phyloP scores from a whole-genome alignment of 2,329 filamentous ascomycete species.

The Endocalyx cinctus region DNA sequence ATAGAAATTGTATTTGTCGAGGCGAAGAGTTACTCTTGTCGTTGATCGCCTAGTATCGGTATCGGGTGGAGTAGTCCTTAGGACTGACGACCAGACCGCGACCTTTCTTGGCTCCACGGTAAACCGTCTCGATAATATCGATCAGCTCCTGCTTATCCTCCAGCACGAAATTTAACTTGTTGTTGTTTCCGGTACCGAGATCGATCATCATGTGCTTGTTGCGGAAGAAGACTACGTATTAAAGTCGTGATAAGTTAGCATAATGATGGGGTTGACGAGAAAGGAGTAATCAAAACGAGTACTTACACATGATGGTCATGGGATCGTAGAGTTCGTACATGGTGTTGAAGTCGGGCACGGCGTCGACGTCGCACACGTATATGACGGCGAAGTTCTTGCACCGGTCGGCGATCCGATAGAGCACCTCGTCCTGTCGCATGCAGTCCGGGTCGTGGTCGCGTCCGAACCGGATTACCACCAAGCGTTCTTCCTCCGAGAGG shows the following conservation, averaged over 20 bases:
- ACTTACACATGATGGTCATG: constrained; percentile 95
- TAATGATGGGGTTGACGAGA: too few species aligned
- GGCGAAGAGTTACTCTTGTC: too few species aligned
- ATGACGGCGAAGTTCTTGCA: constrained; percentile 93
- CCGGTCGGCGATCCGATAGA: constrained; percentile 87
- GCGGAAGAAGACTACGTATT: constrained; percentile 69
- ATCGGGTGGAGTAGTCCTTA: constrained; percentile 57
- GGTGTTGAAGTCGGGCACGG: constrained; percentile 87
- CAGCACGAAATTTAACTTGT: constrained; percentile 93
- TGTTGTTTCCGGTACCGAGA: constrained; percentile 97
- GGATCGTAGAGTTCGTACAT: constrained; percentile 95
- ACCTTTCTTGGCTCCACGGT: constrained; percentile 97
- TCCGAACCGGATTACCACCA: constrained; percentile 91
- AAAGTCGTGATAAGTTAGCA: constrained; percentile 6
- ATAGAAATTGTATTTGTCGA: too few species aligned
- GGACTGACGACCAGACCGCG: constrained; percentile 93
- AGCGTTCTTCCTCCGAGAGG: constrained; percentile 79
- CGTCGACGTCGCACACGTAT: constrained; percentile 89
- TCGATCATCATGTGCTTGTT: constrained; percentile 99
- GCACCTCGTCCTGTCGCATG: constrained; percentile 79
- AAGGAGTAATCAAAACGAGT: constrained; percentile 58
- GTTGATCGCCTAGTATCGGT: constrained; percentile 22
- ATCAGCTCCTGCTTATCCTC: constrained; percentile 99
- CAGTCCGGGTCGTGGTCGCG: constrained; percentile 77
- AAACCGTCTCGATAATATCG: constrained; percentile 97